Base-by-base conservation (phyloP, 768 basidiomycete species). In the Termitomyces bulborhizus region DNA sequence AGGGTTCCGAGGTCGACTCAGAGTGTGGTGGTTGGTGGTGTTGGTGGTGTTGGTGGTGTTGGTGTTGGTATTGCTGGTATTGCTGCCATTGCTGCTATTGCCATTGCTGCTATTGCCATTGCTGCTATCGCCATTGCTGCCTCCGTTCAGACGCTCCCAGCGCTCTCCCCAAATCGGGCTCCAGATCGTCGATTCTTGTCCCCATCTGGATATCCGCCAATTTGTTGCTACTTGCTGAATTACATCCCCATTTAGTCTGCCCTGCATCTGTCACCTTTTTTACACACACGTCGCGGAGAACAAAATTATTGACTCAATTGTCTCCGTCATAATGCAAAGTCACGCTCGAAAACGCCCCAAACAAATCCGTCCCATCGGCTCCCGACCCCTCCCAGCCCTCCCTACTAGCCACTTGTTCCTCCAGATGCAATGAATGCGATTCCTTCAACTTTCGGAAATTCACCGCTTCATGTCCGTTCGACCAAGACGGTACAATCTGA, bases 391-490 rank as follows among this genome's bases (percentile, higher is more conserved):
- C 8, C 31, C 8, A 3, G 54, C 78, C 78, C 43, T 73, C 71
- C 27, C 4, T 4, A 32, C 31, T 1, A 9, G 66, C 66, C 57
- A 74, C 69, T 66, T 84, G 80, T 49, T 84, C 81, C 70, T 94
- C 94, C 62, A 96, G 80, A 69, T 97, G 93, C 64, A 98, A 78
- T 58, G 91, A 94, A 56, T 85, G 83, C 41, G 91, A 94, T 71
- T 98, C 96, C 62, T 92, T 87, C 67, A 97, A 71, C 54, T 87
- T 80, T 46, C 95, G 90, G 76, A 93, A 96, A 73, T 97, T 94
- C 70, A 84, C 83, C 18, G 89, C 86, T 66, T 95, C 93, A 57
- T 80, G 71, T 46, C 86, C 92, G 60, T 87, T 90, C 41, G 87
- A 88, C 57, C 79, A 75, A 44, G 83, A 76, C 45, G 92, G 93